These are phyloP conservation scores for Bimuria novae-zelandiae DNA, from an alignment of 2,329 filamentous ascomycete genomes.

Conservation along the genomic window DNA sequence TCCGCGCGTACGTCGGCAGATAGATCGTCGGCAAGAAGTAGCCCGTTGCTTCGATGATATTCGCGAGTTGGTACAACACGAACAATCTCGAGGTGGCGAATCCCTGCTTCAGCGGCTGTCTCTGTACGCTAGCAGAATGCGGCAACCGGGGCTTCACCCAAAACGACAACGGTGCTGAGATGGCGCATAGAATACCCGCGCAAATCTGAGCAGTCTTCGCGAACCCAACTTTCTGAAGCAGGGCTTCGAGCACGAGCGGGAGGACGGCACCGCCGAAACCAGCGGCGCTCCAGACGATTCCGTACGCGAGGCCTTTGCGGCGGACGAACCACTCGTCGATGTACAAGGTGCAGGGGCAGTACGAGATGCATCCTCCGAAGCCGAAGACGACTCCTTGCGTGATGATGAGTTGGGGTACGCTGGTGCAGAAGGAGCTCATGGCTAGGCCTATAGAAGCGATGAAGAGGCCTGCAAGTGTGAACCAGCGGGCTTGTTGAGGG, in stretches of 20 bases:
- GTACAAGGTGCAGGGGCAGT: constrained; percentile 49
- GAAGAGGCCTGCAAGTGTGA: constrained; percentile 2
- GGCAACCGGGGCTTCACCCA: constrained; percentile 47
- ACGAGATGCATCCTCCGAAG: constrained; percentile 52
- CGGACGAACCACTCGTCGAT: constrained; percentile 56
- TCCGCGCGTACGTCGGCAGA: constrained; percentile 38
- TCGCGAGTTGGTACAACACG: constrained; percentile 26
- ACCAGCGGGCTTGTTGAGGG: constrained; percentile 10
- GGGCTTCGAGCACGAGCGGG: constrained; percentile 45
- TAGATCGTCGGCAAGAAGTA: constrained; percentile 45
- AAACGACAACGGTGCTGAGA: constrained; percentile 32
- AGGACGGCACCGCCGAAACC: constrained; percentile 49
- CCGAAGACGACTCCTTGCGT: constrained; percentile 43
- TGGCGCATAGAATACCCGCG: constrained; percentile 32
- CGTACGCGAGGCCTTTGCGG: constrained; percentile 54
- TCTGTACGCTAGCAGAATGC: constrained; percentile 20
- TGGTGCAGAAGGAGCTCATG: constrained; percentile 29
- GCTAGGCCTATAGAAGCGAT: constrained; percentile 1
- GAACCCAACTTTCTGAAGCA: constrained; percentile 44
- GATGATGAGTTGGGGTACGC: constrained; percentile 27
- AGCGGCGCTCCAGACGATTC: constrained; percentile 49
- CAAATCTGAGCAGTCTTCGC: constrained; percentile 45
- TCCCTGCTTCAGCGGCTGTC: constrained; percentile 24
- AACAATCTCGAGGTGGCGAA: constrained; percentile 31
- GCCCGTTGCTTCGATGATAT: constrained; percentile 38